Base-by-base conservation (phyloP, 345 rosid genomes). In the Lepidium didymum region DNA sequence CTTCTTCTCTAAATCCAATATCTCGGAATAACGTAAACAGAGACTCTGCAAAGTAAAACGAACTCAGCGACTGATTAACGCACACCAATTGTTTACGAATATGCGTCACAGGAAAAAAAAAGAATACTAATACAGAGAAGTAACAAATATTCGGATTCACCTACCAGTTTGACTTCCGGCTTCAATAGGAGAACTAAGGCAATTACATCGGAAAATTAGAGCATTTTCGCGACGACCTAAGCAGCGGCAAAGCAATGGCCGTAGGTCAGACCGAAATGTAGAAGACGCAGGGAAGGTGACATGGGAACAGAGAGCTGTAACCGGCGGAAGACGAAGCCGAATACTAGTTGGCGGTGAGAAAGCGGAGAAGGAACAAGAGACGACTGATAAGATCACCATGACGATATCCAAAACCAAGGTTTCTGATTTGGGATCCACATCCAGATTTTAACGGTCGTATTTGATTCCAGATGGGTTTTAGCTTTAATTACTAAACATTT, bases 1-100 rank as follows among this genome's bases (percentile, higher is more conserved):
- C 87, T 45, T 75, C 78, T n/a, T 79, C 83, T 7, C 8, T 41
- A 18, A 84, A 49, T 34, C 85, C 89, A 18, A 81, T 36, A 66
- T 51, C 83, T 65, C 62, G 77, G 5, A 88, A 79, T 5, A 84
- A 51, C 13, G 81, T 68, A 59, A 70, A 69, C 12, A 86, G 33
- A 50, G 76, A 15, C 15, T 73, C 91, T 86, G 83, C 73, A 77
- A 68, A 58, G 27, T 38, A 38, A 56, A 66, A 35, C 19, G 25
- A 49, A 5, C 43, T 29, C 40, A 7, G 19, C 2, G 6, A 21
- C 29, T 43, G 10, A 10, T 35, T 34, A 29, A 54, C 41, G 65
- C 65, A 75, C 54, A 46, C 14, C 67, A 56, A 13, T 59, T 64
- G 80, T 61, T 61, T 56, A 38, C 23, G 58, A 38, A 74, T 52